These are phyloP conservation scores for Quercus parvula DNA, from an alignment of 306 rosid species.

Conservation along the genomic window DNA sequence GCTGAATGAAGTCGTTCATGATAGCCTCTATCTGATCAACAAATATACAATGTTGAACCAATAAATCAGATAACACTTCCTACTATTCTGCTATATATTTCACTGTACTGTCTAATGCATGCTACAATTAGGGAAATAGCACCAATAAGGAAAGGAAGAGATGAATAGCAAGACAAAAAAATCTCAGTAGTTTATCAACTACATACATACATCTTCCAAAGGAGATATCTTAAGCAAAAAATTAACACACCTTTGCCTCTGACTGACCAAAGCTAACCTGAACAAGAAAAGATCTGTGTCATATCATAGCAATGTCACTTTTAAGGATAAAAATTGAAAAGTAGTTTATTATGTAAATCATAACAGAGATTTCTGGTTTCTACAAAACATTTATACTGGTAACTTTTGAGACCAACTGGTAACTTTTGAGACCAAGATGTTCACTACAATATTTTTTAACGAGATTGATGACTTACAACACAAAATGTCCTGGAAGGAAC, in stretches of 20 bases:
- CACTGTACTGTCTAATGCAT: constrained; percentile 4
- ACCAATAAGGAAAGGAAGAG: not conserved
- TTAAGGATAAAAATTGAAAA: not conserved
- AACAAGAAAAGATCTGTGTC: constrained; percentile 22
- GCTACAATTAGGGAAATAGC: not conserved
- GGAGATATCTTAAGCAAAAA: constrained; percentile 13
- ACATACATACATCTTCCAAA: not conserved
- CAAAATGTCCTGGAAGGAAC: constrained; percentile 96
- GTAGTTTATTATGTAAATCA: constrained; percentile 10
- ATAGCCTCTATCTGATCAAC: constrained; percentile 81
- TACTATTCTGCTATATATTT: not conserved
- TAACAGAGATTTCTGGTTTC: not conserved
- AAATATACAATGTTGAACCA: constrained; percentile 10
- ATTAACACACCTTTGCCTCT: constrained; percentile 79
- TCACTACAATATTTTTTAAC: constrained; percentile 25
- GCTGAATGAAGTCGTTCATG: constrained; percentile 95
- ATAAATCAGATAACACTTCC: constrained; percentile 1
- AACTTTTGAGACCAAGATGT: constrained; percentile 20
- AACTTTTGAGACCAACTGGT: constrained; percentile 14
- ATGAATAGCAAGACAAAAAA: not conserved
- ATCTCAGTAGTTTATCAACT: not conserved
- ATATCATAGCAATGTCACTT: constrained; percentile 24
- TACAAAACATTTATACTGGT: constrained; percentile 14
- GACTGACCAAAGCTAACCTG: constrained; percentile 97
- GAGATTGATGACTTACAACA: constrained; percentile 57